Evolutionary conservation across 1,284 basidiomycete genomes (phyloP).

Genomic region (Coniferiporia sulphurascens): DNA sequence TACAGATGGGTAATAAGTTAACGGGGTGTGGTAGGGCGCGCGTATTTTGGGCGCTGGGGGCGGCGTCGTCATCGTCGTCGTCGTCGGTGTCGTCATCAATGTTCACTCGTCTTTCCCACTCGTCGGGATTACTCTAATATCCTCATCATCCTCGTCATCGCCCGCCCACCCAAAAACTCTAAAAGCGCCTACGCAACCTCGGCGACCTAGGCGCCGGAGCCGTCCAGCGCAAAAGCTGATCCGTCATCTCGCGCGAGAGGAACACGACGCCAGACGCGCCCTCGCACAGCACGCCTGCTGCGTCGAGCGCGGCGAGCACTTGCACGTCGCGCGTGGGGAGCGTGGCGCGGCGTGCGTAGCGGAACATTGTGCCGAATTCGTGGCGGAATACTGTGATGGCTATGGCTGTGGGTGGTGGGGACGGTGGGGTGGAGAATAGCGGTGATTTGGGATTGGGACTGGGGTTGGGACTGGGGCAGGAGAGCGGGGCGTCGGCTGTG

Average conservation of each 20-base stretch:
- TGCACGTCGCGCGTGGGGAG: slow-evolving; percentile 32
- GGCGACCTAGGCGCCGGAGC: not conserved
- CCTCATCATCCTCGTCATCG: no score
- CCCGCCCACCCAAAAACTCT: not conserved
- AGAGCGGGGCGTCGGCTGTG: slow-evolving; percentile 11
- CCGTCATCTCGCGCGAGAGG: slow-evolving; percentile 24
- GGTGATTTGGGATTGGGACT: slow-evolving; percentile 23
- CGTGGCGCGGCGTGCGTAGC: slow-evolving; percentile 33
- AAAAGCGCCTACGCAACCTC: slow-evolving; percentile 3
- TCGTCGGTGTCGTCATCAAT: no score
- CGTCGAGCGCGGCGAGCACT: slow-evolving; percentile 21
- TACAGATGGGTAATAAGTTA: no score
- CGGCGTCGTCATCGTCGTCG: no score
- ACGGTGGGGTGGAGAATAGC: slow-evolving; percentile 22
- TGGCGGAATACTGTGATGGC: slow-evolving; percentile 35
- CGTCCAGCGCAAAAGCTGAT: slow-evolving; percentile 21
- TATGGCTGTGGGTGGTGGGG: slow-evolving; percentile 16
- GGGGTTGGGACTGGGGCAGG: slow-evolving; percentile 8
- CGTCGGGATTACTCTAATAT: no score
- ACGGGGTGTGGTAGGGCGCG: no score
- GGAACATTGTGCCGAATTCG: slow-evolving; percentile 40
- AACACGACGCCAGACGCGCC: slow-evolving; percentile 27
- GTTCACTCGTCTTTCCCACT: no score
- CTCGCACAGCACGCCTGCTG: slow-evolving; percentile 21
- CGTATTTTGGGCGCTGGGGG: no score